Evolutionary conservation across 1,284 basidiomycete species (phyloP), one percentile per base, ranked within the genome.

Genomic region (Bondarzewia mesenterica): DNA sequence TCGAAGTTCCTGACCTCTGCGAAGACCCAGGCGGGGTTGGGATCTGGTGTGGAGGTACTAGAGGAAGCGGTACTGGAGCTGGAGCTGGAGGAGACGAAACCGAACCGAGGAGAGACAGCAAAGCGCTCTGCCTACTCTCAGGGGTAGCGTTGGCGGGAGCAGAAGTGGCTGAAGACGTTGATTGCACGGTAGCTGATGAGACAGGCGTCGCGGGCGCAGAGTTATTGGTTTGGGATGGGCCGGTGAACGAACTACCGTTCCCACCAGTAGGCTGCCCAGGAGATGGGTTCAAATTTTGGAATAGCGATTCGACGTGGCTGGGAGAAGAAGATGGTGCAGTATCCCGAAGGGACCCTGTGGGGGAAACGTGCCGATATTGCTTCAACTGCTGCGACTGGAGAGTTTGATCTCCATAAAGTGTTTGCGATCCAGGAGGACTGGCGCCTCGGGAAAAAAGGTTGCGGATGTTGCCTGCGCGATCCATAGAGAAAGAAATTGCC

Each of bases 21-120:
- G 79, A 76, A 4, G 83, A 78, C 2, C 75, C 72, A 32, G 85
- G 82, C 29, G 84, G 83, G 1, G 82, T 80, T 21, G 83, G 80
- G 41, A 82, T 68, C 60, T 85, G 81, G 58, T 78, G 78, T 18
- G 73, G 70, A 26, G 59, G 56, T 49, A 66, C 59, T 54, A 16
- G 54, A 46, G 52, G 52, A 57, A n/a, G n/a, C n/a, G n/a, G n/a
- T n/a, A 55, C 56, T 56, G 58, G 38, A 50, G 63, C 50, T 52
- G 75, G 54, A 68, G 36, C 64, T 57, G 42, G 15, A 25, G 36
- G 18, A 18, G 37, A n/a, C 7, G 25, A 18, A 20, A 47, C 38
- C 15, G 46, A 40, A 7, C 82, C 74, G 32, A 88, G 71, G 35
- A 89, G 69, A 52, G 82, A 82, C 47, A 89, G 68, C 37, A 89